Evolutionary conservation across 2,329 filamentous ascomycete genomes (phyloP), one percentile per base, ranked within the genome.

Genomic region (Penicillium oxalicum): DNA sequence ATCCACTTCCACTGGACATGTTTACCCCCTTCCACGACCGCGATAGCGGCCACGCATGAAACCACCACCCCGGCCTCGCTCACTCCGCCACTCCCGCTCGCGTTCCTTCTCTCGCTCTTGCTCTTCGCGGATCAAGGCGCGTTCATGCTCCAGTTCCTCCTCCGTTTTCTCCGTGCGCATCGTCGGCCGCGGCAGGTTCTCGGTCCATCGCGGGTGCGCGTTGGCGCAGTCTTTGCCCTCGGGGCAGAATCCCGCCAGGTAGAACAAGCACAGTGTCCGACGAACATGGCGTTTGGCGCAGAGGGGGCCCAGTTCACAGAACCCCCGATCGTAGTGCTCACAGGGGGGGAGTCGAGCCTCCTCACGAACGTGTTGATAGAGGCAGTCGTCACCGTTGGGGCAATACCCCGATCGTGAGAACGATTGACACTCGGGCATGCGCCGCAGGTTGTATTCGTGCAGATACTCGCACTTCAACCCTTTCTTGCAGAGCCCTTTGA

Each of bases 351-450:
- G 75, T 63, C 88, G 84, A 52, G 86, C 83, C 66, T 88, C 80
- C 43, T 90, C 87, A 61, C 93, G 88, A 61, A 94, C 87, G 71
- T 95, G 89, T 40, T 95, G 82, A 68, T 95, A 95, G 4, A 95
- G 77, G 65, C 93, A 98, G 72, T 98, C 93, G 70, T 97, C 91
- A 58, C 91, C 93, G 72, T 96, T 95, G 55, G 87, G 88, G 73
- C 93, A 98, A 69, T 94, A 96, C 48, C 89, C 89, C 65, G 93
- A 95, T 52, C 90, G 82, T 49, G 90, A 84, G 72, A 91, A 97
- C 71, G 95, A 95, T 65, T 95, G 95, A 74, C 93, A 98, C 74
- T 97, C 93, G 54, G 93, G 91, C 89, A 97, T 97, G 70, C 93
- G 91, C 55, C 93, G 84, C 59, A 98, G 80, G 73, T 98, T 97